phyloP scores from a whole-genome alignment of 2,329 filamentous ascomycete species.

The Cercospora janseana region DNA sequence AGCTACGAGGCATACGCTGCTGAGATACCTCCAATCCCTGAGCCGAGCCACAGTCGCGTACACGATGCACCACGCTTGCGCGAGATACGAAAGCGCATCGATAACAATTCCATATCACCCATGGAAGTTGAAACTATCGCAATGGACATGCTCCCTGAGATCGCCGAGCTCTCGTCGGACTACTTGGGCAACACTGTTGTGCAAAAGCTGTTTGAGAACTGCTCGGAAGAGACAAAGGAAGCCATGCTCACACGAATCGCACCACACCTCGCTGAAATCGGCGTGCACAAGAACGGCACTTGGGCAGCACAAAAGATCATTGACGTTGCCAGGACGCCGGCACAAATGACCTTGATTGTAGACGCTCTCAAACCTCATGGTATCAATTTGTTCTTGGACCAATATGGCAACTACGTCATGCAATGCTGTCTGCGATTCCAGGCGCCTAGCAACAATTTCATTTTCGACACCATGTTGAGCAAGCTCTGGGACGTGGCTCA shows the following conservation, averaged over 20 bases:
- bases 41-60: slow-evolving; percentile 82
- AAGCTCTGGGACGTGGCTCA: slow-evolving; percentile 91
- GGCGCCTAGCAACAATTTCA: slow-evolving; percentile 86
- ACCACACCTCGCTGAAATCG: slow-evolving; percentile 92
- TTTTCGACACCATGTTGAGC: slow-evolving; percentile 95
- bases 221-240: slow-evolving; percentile 84
- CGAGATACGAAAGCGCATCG: slow-evolving; percentile 95
- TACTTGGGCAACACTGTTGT: slow-evolving; percentile 99
- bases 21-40: slow-evolving; percentile 85
- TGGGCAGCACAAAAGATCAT: slow-evolving; percentile 99
- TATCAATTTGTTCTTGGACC: slow-evolving; percentile 88
- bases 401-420: slow-evolving; percentile 97
- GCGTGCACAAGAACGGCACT: slow-evolving; percentile 97
- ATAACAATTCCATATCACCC: slow-evolving; percentile 84
- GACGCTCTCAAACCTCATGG: slow-evolving; percentile 82
- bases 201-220: slow-evolving; percentile 96
- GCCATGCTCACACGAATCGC: slow-evolving; percentile 86
- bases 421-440: slow-evolving; percentile 95
- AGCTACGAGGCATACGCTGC: slow-evolving; percentile 68
- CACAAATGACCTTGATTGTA: slow-evolving; percentile 81
- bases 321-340: slow-evolving; percentile 82
- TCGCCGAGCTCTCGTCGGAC: slow-evolving; percentile 90
- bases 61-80: slow-evolving; percentile 93
- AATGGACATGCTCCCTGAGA: slow-evolving; percentile 90
- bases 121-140: slow-evolving; percentile 91